Base-by-base conservation (phyloP, 257 asterid species). In the Galeopsis tetrahit region DNA sequence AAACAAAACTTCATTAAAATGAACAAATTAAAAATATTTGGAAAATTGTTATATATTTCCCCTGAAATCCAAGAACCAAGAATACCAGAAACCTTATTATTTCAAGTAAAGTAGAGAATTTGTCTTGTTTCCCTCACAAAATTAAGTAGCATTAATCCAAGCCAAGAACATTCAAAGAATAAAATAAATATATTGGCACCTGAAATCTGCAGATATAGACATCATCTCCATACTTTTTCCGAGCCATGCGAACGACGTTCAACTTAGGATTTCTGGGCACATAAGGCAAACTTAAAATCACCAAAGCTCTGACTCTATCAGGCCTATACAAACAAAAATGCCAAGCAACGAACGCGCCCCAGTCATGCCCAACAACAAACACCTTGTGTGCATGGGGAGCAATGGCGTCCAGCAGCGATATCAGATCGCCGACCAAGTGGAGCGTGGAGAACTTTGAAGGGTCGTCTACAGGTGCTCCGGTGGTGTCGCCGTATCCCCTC, bases 311-410 rank as follows among this genome's bases (percentile, higher is more conserved):
- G 39, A 91, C 89, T 68, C 79, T 79, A 73, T 91, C 90, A 35
- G 97, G 93, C 73, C 95, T 79, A 48, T 70, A 89, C 86, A 87
- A 46, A 77, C 91, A 77, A 75, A 91, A 51, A 10, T 78, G 80
- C 96, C 96, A 91, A 10, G 95, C 88, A 43, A 89, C 40, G 1
- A 5, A 0, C 13, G 97, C 96, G 10, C 97, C 97, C 96, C 91
- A 91, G 80, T 91, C 96, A 81, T 89, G 96, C 33, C 93, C 97
- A 3, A 91, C 96, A 36, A 91, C 91, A 80, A 89, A 89, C 78
- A 91, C 96, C 81, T 86, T 73, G 0, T 72, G 88, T 32, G 68
- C 90, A 32, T 69, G 13, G 14, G 83, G 77, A 28, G 86, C 82
- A 11, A 91, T 38, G 13, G 84, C 88, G 38, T 85, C 87, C 1